A percentile compares a stretch with the other conserved stretches of the same genome.
These are phyloP conservation scores for Leishmania braziliensis DNA, from an alignment of 208 protist species.

Conservation along the genomic window DNA sequence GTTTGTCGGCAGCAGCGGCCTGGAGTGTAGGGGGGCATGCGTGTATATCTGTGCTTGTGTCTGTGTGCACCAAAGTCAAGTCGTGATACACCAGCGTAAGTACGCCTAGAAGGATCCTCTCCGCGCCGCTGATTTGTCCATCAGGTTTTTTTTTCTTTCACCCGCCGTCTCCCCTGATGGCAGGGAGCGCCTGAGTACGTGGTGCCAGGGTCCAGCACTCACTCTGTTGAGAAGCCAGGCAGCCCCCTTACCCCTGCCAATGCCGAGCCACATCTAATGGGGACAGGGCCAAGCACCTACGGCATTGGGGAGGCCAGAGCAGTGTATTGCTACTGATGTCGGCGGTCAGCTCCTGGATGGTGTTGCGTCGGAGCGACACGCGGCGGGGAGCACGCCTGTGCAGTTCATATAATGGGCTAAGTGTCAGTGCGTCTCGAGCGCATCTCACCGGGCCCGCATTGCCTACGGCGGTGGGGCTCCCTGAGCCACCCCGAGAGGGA, in stretches of 20 bases:
- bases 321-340: neutral
- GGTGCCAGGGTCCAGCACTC: neutral
- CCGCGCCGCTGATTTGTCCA: neutral
- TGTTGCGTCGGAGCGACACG: neutral
- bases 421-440: neutral
- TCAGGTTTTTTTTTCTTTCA: neutral
- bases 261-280: neutral
- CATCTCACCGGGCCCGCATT: neutral
- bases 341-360: neutral
- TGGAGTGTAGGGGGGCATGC: neutral
- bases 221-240: neutral
- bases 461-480: neutral
- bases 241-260: neutral
- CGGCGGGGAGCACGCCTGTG: neutral
- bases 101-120: neutral
- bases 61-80: neutral
- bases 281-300: neutral
- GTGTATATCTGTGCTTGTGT: neutral
- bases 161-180: neutral
- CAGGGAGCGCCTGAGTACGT: neutral
- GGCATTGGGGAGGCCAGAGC: neutral
- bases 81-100: neutral
- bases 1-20: neutral
- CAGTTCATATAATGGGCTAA: neutral
- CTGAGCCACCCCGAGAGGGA: neutral